A percentile compares a stretch with the other conserved stretches of the same genome.
These are phyloP conservation scores for Cucurbita pepo DNA, from an alignment of 306 rosid species.

Conservation along the genomic window DNA sequence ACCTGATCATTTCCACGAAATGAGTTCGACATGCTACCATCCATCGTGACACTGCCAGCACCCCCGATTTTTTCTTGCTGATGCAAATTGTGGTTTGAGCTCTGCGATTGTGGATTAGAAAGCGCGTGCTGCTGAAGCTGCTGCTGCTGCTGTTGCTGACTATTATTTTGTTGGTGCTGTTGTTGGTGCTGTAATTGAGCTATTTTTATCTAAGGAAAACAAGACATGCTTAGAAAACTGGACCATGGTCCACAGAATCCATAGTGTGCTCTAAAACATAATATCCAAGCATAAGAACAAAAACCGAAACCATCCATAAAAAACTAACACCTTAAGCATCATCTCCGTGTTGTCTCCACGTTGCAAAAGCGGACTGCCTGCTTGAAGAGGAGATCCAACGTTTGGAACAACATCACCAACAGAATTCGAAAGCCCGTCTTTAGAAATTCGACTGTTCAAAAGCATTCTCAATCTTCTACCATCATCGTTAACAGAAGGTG, in stretches of 20 bases:
- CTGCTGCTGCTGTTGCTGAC: conserved; percentile 52
- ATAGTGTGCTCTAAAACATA: background rate
- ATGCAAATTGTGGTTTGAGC: conserved; percentile 61
- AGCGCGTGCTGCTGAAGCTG: conserved; percentile 82
- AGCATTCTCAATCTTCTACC: conserved; percentile 77
- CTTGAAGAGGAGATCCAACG: conserved; percentile 82
- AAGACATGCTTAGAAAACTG: conserved; percentile 11
- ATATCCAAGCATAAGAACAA: background rate
- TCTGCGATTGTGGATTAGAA: conserved; percentile 71
- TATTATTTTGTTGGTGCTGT: conserved; percentile 41
- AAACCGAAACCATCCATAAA: background rate
- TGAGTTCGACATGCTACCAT: conserved; percentile 84
- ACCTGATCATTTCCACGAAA: conserved; percentile 99
- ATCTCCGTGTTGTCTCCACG: conserved; percentile 74
- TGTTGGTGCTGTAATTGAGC: conserved; percentile 79
- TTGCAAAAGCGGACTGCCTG: conserved; percentile 51
- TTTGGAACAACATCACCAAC: conserved; percentile 67
- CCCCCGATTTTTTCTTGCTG: conserved; percentile 87
- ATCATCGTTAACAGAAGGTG: conserved; percentile 74
- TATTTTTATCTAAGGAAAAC: conserved; percentile 45
- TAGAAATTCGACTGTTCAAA: conserved; percentile 48
- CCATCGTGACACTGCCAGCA: conserved; percentile 63
- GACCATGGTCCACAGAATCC: background rate
- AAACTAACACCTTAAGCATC: conserved; percentile 52
- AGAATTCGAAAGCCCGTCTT: conserved; percentile 67